A percentile compares a stretch with the other conserved stretches of the same genome.
Evolutionary conservation across 2,329 filamentous ascomycete genomes (phyloP).

Genomic region (Fusarium pseudocircinatum): DNA sequence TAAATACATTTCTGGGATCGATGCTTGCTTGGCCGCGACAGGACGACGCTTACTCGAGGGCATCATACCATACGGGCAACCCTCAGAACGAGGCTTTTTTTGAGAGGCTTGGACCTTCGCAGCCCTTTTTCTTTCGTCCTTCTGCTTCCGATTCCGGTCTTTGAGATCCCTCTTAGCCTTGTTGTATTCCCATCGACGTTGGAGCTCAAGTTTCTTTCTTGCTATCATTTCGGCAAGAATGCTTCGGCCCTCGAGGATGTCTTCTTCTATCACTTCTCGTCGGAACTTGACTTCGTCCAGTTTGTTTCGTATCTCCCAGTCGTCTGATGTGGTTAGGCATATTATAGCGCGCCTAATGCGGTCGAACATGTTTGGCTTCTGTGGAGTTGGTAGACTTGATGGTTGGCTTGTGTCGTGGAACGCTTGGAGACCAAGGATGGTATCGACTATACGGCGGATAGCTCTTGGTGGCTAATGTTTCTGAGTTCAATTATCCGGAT

Average conservation of each 20-base stretch:
- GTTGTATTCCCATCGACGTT: background rate
- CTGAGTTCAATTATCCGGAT: rapidly evolving
- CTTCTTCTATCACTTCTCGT: background rate
- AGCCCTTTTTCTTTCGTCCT: background rate
- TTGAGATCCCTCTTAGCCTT: rapidly evolving
- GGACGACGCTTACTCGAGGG: too few species aligned
- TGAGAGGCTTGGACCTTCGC: background rate
- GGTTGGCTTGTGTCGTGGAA: background rate
- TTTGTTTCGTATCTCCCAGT: too few species aligned
- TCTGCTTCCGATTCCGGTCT: background rate
- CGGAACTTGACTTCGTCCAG: background rate
- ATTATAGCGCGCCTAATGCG: background rate
- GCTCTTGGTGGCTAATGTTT: background rate
- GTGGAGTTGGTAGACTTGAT: background rate
- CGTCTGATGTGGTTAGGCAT: background rate
- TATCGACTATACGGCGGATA: background rate
- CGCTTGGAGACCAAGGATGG: background rate
- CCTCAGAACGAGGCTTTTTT: too few species aligned
- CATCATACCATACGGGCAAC: too few species aligned
- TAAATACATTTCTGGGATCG: background rate
- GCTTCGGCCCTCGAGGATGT: background rate
- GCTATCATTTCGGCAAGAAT: too few species aligned
- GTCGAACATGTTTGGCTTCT: background rate
- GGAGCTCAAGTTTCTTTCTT: background rate
- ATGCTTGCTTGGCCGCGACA: too few species aligned